A percentile compares a stretch with the other conserved stretches of the same genome.
Evolutionary conservation across 805 yeast genomes (phyloP).

Genomic region (Kazachstania kunashirensis): DNA sequence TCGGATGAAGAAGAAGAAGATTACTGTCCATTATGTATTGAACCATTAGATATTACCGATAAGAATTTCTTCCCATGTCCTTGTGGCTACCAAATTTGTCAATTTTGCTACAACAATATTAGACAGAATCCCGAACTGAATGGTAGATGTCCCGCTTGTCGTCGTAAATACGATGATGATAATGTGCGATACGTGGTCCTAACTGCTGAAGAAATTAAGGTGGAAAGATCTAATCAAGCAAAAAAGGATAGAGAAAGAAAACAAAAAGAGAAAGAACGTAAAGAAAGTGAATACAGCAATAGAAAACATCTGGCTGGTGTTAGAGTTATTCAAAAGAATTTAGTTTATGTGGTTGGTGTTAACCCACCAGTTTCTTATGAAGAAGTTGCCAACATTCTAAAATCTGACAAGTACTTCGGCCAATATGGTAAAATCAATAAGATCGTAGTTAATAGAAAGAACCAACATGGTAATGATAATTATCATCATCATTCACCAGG

Average conservation of each 20-base stretch:
- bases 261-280: slow-evolving; percentile 82
- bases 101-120: slow-evolving; percentile 94
- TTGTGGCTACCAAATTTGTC: slow-evolving; percentile 97
- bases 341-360: slow-evolving; percentile 92
- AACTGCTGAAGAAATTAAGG: slow-evolving; percentile 73
- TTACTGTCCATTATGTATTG: slow-evolving; percentile 84
- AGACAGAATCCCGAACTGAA: slow-evolving; percentile 90
- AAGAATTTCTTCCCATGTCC: slow-evolving; percentile 98
- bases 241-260: slow-evolving; percentile 75
- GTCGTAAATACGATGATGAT: slow-evolving; percentile 88
- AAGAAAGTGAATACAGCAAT: slow-evolving; percentile 71
- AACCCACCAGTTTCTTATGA: slow-evolving; percentile 72
- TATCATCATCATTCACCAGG: slow-evolving; percentile 42
- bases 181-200: slow-evolving; percentile 78
- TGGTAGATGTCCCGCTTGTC: slow-evolving; percentile 96
- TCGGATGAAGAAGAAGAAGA: slow-evolving; percentile 31
- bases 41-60: slow-evolving; percentile 94
- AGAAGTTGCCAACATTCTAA: slow-evolving; percentile 67
- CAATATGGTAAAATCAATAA: slow-evolving; percentile 94
- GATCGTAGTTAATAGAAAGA: slow-evolving; percentile 81
- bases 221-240: slow-evolving; percentile 70
- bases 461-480: slow-evolving; percentile 30
- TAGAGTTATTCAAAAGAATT: slow-evolving; percentile 95
- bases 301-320: slow-evolving; percentile 92
- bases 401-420: slow-evolving; percentile 93